These are phyloP conservation scores for Vicia sativa DNA, from an alignment of 306 rosid genomes.

Conservation along the genomic window DNA sequence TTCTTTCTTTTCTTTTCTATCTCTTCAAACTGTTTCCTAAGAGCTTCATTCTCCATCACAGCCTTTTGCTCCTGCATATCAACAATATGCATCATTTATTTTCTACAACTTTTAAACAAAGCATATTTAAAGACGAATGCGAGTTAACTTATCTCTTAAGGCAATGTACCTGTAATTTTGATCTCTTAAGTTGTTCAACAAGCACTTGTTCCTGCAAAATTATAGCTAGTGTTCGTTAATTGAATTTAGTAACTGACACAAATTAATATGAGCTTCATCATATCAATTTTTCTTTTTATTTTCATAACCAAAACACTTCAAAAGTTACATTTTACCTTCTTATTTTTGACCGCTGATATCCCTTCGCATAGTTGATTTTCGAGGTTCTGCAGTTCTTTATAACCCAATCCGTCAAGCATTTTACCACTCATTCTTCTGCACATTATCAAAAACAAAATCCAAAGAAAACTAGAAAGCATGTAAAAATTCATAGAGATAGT, in stretches of 20 bases:
- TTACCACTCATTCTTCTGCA: conserved; percentile 68
- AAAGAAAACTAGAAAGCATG: too few species aligned
- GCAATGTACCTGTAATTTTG: conserved; percentile 59
- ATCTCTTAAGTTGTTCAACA: conserved; percentile 58
- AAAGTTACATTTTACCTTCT: conserved; percentile 48
- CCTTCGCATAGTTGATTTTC: conserved; percentile 67
- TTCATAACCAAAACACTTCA: too few species aligned
- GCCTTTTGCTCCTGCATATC: conserved; percentile 60
- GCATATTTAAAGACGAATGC: neutral
- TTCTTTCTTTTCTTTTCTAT: neutral
- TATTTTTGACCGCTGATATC: conserved; percentile 55
- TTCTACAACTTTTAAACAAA: neutral
- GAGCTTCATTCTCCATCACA: conserved; percentile 57
- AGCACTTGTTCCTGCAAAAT: conserved; percentile 63
- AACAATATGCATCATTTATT: neutral
- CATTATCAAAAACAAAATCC: neutral
- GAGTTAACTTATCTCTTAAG: neutral
- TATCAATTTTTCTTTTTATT: too few species aligned
- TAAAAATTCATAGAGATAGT: too few species aligned
- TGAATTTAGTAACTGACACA: neutral
- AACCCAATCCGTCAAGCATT: conserved; percentile 65
- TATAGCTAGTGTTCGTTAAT: neutral
- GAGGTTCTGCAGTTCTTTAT: conserved; percentile 56
- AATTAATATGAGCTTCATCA: too few species aligned
- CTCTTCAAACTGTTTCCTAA: conserved; percentile 40